Percentiles rank a stretch among this genome's conserved stretches.
Conservation (phyloP, 1,284 basidiomycete species). For the Wolfiporia cocos region DNA sequence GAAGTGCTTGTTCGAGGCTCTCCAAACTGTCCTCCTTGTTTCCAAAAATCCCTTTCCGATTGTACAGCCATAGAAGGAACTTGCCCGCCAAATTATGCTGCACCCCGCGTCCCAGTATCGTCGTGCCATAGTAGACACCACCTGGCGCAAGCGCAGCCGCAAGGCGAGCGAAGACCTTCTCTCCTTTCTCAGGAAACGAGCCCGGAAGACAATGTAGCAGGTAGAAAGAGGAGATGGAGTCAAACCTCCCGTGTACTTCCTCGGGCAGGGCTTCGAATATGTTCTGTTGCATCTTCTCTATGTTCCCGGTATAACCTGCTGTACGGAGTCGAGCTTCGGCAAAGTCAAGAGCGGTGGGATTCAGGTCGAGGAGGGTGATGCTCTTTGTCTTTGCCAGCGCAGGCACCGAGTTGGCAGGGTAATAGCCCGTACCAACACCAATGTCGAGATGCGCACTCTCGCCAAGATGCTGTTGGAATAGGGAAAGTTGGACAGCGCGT, state of each 20-base stretch:
- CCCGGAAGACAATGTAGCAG: conserved; percentile 21
- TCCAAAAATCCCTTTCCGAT: conserved; percentile 15
- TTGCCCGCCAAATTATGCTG: conserved; percentile 18
- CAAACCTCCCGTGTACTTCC: conserved; percentile 9
- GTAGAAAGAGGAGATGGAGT: conserved; percentile 21
- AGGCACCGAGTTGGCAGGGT: conserved; percentile 11
- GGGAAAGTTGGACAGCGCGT: conserved; percentile 12
- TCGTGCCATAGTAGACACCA: conserved; percentile 20
- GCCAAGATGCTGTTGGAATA: conserved; percentile 16
- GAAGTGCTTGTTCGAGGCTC: conserved; percentile 13
- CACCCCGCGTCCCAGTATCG: conserved; percentile 14
- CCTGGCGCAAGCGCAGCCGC: conserved; percentile 13
- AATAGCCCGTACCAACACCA: conserved; percentile 22
- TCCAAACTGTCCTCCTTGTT: conserved; percentile 15
- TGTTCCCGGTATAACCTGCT: conserved; percentile 15
- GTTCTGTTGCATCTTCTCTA: conserved; percentile 15
- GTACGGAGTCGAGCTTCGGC: conserved; percentile 8
- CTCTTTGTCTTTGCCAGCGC: conserved; percentile 12
- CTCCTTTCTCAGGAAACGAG: conserved; percentile 15
- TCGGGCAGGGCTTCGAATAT: conserved; percentile 15
- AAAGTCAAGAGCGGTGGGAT: conserved; percentile 13
- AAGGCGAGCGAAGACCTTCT: conserved; percentile 9
- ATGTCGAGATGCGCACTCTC: conserved; percentile 19
- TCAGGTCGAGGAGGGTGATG: conserved; percentile 19
- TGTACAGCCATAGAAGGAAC: conserved; percentile 14